A percentile compares a stretch with the other conserved stretches of the same genome.
These are phyloP conservation scores for Aspergillus sclerotialis DNA, from an alignment of 2,329 filamentous ascomycete genomes.

Conservation along the genomic window DNA sequence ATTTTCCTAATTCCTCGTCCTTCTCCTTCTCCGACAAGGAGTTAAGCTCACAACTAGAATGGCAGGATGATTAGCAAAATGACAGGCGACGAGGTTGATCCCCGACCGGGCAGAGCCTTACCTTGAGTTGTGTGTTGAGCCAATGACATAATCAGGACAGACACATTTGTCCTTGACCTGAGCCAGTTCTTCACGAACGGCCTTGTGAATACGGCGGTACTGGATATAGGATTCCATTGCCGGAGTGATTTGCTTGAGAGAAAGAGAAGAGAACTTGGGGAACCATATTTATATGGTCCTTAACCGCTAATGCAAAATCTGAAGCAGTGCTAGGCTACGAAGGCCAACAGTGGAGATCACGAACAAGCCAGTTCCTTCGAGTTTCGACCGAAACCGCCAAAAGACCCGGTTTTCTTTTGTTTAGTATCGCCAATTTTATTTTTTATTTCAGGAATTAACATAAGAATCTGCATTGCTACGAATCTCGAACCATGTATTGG, in stretches of 20 bases:
- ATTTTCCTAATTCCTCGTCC: background rate
- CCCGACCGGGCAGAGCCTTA: slow-evolving; percentile 1
- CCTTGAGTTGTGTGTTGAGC: slow-evolving; percentile 1
- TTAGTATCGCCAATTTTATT: too few relatives aligned
- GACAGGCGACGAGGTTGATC: too few relatives aligned
- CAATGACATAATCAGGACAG: slow-evolving; percentile 5
- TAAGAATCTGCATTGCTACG: too few relatives aligned
- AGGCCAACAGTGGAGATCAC: background rate
- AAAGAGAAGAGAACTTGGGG: background rate
- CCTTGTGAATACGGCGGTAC: slow-evolving; percentile 8
- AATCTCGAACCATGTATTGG: too few relatives aligned
- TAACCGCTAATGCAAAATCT: background rate
- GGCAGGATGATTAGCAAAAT: background rate
- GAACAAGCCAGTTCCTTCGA: too few relatives aligned
- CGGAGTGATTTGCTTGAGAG: background rate
- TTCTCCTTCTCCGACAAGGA: background rate
- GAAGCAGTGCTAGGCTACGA: background rate
- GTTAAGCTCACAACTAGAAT: background rate
- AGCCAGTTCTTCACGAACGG: slow-evolving; percentile 7
- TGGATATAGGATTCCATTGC: slow-evolving; percentile 13
- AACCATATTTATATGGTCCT: background rate
- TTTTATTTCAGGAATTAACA: too few relatives aligned
- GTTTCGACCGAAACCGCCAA: too few relatives aligned
- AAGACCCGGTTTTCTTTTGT: too few relatives aligned
- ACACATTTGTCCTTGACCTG: slow-evolving; percentile 1